These are phyloP conservation scores for Agaricus blazei DNA, from an alignment of 768 basidiomycete species.

Conservation along the genomic window DNA sequence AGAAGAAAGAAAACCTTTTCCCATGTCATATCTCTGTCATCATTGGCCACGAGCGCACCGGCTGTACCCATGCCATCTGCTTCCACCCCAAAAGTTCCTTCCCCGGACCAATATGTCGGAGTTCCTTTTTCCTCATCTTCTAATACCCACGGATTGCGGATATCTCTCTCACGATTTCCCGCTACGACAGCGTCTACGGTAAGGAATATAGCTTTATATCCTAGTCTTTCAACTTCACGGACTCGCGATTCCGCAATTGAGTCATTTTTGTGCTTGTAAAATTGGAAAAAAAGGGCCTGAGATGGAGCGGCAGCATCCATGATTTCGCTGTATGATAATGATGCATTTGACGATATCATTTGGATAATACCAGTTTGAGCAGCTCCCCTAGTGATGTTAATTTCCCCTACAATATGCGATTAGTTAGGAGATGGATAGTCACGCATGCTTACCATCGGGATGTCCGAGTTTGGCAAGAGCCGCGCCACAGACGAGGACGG, in stretches of 20 bases:
- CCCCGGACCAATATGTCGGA: slow-evolving; percentile 26
- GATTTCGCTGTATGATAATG: slow-evolving; percentile 60
- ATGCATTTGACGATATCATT: slow-evolving; percentile 80
- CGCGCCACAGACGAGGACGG: slow-evolving; percentile 79
- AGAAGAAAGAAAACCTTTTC: slow-evolving; percentile 40
- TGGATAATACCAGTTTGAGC: slow-evolving; percentile 69
- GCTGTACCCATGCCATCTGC: slow-evolving; percentile 55
- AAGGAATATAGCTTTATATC: slow-evolving; percentile 86
- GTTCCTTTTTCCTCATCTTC: slow-evolving; percentile 50
- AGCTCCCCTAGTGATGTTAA: slow-evolving; percentile 73
- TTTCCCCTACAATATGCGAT: slow-evolving; percentile 52
- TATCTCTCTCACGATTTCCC: slow-evolving; percentile 77
- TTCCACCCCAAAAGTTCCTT: slow-evolving; percentile 25
- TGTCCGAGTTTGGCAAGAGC: slow-evolving; percentile 86
- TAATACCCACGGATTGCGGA: slow-evolving; percentile 50
- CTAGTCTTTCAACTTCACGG: slow-evolving; percentile 61
- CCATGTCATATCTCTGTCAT: slow-evolving; percentile 78
- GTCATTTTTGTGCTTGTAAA: slow-evolving; percentile 80
- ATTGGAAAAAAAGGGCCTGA: slow-evolving; percentile 74
- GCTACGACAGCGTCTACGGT: slow-evolving; percentile 88
- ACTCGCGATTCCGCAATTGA: slow-evolving; percentile 63
- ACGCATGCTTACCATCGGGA: slow-evolving; percentile 47
- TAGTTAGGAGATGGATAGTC: not conserved
- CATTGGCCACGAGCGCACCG: slow-evolving; percentile 58
- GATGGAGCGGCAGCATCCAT: slow-evolving; percentile 47